Evolutionary conservation across 83 land plant genomes (phyloP).

Genomic region (Larix sibirica): DNA sequence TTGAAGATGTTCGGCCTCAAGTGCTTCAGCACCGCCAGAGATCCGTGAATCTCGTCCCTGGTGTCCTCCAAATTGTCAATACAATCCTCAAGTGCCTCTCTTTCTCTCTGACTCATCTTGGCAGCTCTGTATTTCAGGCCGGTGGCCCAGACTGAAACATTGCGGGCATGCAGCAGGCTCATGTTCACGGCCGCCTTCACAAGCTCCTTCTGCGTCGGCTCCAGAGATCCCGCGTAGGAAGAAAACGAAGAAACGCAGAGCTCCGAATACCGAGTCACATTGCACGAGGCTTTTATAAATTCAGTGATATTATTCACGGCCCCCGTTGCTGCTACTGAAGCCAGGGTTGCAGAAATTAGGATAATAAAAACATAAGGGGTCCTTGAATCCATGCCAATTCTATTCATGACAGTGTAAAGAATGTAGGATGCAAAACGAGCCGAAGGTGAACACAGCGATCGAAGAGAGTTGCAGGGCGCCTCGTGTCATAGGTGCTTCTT

Average conservation of each 20-base stretch:
- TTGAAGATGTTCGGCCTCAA: background rate
- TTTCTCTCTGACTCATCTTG: background rate
- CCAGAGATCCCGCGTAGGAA: background rate
- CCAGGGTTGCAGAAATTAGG: too few species aligned
- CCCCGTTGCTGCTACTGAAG: too few species aligned
- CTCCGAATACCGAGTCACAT: background rate
- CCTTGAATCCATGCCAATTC: too few species aligned
- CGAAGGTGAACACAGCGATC: too few species aligned
- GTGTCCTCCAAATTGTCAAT: background rate
- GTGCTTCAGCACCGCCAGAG: background rate
- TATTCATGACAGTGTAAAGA: too few species aligned
- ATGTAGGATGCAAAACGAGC: too few species aligned
- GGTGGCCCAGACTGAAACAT: background rate
- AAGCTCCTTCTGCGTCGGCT: background rate
- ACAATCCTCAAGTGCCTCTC: background rate
- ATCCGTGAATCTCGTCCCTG: background rate
- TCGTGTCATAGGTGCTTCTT: too few species aligned
- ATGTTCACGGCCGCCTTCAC: background rate
- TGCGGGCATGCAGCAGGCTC: background rate
- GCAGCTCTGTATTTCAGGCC: background rate
- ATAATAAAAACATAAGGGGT: too few species aligned
- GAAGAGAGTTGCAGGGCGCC: too few species aligned
- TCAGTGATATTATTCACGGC: too few species aligned
- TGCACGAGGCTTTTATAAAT: background rate
- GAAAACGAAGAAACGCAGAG: background rate